Base-by-base conservation (phyloP, 495 filamentous ascomycete species). In the Penicillium herquei region DNA sequence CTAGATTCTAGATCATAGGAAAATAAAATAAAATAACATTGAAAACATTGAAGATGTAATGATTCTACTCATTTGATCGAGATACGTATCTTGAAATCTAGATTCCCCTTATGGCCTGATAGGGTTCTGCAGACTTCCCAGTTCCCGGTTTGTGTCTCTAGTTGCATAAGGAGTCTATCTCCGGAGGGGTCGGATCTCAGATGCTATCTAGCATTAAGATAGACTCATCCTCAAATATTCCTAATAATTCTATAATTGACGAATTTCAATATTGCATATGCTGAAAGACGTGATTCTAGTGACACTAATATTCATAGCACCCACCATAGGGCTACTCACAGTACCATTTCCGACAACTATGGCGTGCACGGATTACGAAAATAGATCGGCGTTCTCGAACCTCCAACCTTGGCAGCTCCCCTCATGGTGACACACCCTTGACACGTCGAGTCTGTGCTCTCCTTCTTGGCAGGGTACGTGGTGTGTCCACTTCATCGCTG, bases 391-490 rank as follows among this genome's bases (percentile, higher is more conserved):
- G 54, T 45, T 56, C 54, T 21, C 14, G 54, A 56, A 51, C 54
- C 47, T 13, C 47, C 41, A 32, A 13, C 14, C 7, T 13, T 45
- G n/a, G 33, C 7, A 26, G 21, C 30, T 46, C 42, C 44, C 44
- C 51, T 50, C 50, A 44, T 46, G 9, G 56, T 64, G 61, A 64
- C 61, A 60, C 57, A 54, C 54, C 57, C 54, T 52, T 60, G 57
- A 64, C 61, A 64, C 61, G 61, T 60, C 47, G 48, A 62, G 35
- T 51, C 35, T 16, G 33, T 51, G 49, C 49, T 34, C 21, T 13
- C n/a, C 4, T 43, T 9, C 41, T 43, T 43, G 41, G 41, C 39
- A 42, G 39, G 39, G 33, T 39, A n/a, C n/a, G 48, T 34, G 48
- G 40, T 44, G 30, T 46, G 11, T 32, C 43, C 26, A 32, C 26